phyloP scores from a whole-genome alignment of 495 filamentous ascomycete species.

The Cetradonia linearis region DNA sequence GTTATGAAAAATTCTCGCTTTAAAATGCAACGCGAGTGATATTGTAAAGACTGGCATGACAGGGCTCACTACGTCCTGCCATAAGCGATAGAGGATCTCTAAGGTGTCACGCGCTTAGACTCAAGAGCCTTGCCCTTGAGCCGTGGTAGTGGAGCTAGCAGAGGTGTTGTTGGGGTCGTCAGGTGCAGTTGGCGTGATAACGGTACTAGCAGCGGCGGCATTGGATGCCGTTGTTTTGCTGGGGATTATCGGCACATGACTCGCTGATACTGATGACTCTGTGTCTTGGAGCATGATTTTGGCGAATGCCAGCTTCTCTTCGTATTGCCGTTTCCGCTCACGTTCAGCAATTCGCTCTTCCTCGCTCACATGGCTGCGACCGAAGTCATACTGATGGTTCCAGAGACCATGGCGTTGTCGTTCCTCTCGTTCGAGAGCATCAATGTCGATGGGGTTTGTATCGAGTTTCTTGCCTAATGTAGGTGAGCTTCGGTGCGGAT shows the following conservation, averaged over 20 bases:
- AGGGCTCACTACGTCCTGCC: neutral
- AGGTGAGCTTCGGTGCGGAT: neutral
- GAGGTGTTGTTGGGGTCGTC: neutral
- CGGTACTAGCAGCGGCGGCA: too few species aligned
- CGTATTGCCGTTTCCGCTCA: conserved; percentile 6
- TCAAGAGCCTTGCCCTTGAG: neutral
- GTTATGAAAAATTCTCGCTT: too few species aligned
- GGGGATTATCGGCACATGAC: neutral
- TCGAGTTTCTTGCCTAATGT: neutral
- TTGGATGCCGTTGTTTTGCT: neutral
- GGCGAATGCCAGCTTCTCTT: neutral
- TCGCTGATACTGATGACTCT: neutral
- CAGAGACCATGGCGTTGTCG: conserved; percentile 6
- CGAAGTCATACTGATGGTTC: conserved; percentile 10
- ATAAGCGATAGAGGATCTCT: neutral
- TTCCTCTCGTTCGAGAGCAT: neutral
- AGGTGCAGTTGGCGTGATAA: too few species aligned
- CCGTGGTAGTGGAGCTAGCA: too few species aligned
- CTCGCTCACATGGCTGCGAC: neutral
- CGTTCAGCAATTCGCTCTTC: conserved; percentile 6
- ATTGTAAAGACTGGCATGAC: neutral
- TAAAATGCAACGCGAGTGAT: too few species aligned
- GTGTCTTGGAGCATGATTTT: neutral
- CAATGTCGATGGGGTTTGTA: neutral
- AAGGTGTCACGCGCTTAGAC: neutral